Evolutionary conservation across 2,329 filamentous ascomycete species (phyloP).

Genomic region (Colletotrichum sp.): DNA sequence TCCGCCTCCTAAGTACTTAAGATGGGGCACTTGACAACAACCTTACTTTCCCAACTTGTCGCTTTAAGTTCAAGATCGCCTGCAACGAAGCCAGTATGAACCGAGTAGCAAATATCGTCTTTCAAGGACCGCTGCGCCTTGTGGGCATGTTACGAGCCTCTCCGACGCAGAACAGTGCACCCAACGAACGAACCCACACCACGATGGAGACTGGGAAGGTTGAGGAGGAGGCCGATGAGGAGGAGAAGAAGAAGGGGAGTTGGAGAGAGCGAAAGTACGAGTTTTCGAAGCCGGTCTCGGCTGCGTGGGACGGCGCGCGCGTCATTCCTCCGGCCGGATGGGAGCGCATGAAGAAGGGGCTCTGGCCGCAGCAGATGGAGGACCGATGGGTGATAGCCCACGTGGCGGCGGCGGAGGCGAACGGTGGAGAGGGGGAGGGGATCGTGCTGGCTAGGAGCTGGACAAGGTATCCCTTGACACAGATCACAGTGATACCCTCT

Average conservation of each 20-base stretch:
- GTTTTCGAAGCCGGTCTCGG: background rate
- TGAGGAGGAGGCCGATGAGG: background rate
- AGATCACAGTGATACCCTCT: background rate
- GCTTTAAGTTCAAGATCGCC: background rate
- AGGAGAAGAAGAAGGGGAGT: background rate
- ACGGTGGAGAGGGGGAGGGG: background rate
- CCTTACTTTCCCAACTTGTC: background rate
- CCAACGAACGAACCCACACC: background rate
- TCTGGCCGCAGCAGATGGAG: background rate
- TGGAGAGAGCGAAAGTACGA: background rate
- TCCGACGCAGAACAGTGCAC: background rate
- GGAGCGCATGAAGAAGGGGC: conserved; percentile 1
- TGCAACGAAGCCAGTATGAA: background rate
- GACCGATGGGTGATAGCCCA: background rate
- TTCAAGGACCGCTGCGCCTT: background rate
- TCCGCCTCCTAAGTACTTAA: background rate
- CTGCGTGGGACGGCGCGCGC: background rate
- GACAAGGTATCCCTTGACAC: background rate
- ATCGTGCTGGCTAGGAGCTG: conserved; percentile 1
- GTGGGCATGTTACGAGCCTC: background rate
- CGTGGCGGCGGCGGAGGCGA: background rate
- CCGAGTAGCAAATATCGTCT: background rate
- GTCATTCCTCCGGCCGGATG: background rate
- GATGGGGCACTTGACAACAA: background rate
- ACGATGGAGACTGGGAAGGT: background rate